Evolutionary conservation across 805 yeast genomes (phyloP).

Genomic region (Ogataea ganodermae): DNA sequence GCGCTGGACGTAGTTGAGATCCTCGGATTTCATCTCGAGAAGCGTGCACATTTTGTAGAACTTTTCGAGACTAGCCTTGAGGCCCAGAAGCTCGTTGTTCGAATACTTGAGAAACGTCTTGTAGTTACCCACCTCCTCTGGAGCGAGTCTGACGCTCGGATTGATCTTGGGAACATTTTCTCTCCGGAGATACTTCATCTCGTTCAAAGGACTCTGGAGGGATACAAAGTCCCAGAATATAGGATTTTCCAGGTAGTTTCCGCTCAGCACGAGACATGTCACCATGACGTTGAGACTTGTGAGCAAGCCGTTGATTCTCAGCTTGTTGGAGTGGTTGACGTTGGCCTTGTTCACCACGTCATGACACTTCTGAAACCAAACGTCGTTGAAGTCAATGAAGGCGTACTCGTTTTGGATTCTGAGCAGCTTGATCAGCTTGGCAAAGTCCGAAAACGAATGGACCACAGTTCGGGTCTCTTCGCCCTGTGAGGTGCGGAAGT

Average conservation of each 20-base stretch:
- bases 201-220: slow-evolving; percentile 30
- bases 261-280: slow-evolving; percentile 42
- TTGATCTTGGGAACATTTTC: not conserved
- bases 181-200: slow-evolving; percentile 17
- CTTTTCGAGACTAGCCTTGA: slow-evolving; percentile 33
- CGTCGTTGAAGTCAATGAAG: slow-evolving; percentile 25
- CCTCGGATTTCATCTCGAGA: slow-evolving; percentile 36
- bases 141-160: slow-evolving; percentile 20
- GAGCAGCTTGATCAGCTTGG: slow-evolving; percentile 36
- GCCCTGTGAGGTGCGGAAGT: slow-evolving; percentile 21
- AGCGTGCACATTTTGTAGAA: slow-evolving; percentile 33
- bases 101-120: slow-evolving; percentile 52
- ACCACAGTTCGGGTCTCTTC: slow-evolving; percentile 14
- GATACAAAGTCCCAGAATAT: slow-evolving; percentile 46
- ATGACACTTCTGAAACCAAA: slow-evolving; percentile 28
- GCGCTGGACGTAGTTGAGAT: slow-evolving; percentile 24
- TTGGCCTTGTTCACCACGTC: slow-evolving; percentile 26
- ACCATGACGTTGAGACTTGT: slow-evolving; percentile 52
- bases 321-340: slow-evolving; percentile 40
- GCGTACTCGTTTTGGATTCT: slow-evolving; percentile 39
- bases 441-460: slow-evolving; percentile 37
- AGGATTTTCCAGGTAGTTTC: slow-evolving; percentile 37
- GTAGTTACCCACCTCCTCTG: slow-evolving; percentile 45
- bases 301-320: slow-evolving; percentile 48
- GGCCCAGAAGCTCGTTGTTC: slow-evolving; percentile 41